A percentile compares a stretch with the other conserved stretches of the same genome.
Conservation (phyloP, 2,329 filamentous ascomycete genomes). For the Nemania sp. region DNA sequence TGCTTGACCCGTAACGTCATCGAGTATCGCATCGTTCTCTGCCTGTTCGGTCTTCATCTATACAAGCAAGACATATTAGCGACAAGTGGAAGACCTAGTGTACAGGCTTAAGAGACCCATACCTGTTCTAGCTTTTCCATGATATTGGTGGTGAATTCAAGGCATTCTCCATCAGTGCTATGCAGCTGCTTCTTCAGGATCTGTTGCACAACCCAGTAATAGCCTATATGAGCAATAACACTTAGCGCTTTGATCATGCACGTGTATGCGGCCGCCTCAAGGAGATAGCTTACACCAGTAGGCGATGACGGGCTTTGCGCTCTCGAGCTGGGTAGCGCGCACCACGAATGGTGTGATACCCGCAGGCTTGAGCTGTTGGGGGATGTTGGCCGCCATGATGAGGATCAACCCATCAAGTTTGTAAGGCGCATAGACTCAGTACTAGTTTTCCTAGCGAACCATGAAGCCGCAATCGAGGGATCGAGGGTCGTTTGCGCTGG, state of each 20-base stretch:
- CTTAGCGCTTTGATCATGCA: conserved; percentile 7
- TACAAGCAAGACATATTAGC: conserved; percentile 34
- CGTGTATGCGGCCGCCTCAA: not conserved
- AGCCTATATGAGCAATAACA: conserved; percentile 64
- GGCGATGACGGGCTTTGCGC: conserved; percentile 85
- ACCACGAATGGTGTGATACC: conserved; percentile 88
- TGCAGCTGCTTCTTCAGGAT: conserved; percentile 87
- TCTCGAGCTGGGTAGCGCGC: conserved; percentile 85
- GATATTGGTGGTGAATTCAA: conserved; percentile 81
- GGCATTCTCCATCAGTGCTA: conserved; percentile 79
- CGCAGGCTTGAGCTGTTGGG: conserved; percentile 78
- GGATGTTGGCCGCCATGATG: conserved; percentile 78
- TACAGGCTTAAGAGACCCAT: conserved; percentile 29
- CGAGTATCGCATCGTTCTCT: conserved; percentile 83
- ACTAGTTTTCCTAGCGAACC: not conserved
- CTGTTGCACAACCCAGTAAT: conserved; percentile 93
- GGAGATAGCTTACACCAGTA: conserved; percentile 84
- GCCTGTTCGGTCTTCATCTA: conserved; percentile 79
- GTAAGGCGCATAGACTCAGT: not conserved
- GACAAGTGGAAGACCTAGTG: not conserved
- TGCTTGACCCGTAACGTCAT: conserved; percentile 87
- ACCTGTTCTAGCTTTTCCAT: conserved; percentile 93
- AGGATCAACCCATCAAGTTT: not conserved
- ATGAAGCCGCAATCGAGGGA: not conserved
- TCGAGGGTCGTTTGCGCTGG: conserved; percentile 5